A percentile compares a stretch with the other conserved stretches of the same genome.
phyloP scores from a whole-genome alignment of 1,139 yeast genomes.

The Geotrichum restrictum region DNA sequence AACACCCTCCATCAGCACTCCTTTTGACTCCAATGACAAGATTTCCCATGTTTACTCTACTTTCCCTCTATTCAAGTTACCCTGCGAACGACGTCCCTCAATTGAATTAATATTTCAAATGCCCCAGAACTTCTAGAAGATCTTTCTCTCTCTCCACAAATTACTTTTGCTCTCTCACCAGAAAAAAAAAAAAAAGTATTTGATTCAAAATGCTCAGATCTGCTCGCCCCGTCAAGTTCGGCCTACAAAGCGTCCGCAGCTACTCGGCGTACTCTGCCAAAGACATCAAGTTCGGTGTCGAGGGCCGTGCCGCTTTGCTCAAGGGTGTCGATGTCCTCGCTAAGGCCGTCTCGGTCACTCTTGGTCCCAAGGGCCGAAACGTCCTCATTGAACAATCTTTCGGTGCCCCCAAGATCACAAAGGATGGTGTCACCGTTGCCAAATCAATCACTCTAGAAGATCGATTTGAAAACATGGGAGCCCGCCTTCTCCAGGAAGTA shows the following conservation, averaged over 20 bases:
- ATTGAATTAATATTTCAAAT: too few relatives aligned
- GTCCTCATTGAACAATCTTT: conserved; percentile 95
- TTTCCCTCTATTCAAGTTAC: background rate
- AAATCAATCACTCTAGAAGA: conserved; percentile 80
- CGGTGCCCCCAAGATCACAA: conserved; percentile 97
- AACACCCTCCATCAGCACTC: too few relatives aligned
- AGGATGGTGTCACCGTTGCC: conserved; percentile 99
- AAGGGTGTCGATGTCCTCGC: conserved; percentile 96
- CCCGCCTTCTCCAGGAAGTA: conserved; percentile 92
- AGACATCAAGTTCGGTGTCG: conserved; percentile 96
- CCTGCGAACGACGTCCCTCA: background rate
- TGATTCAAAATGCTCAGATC: conserved; percentile 18
- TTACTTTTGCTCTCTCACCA: too few relatives aligned
- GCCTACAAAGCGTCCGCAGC: conserved; percentile 31
- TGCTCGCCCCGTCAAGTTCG: conserved; percentile 23
- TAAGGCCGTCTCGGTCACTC: conserved; percentile 93
- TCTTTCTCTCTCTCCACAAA: too few relatives aligned
- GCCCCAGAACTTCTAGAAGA: too few relatives aligned
- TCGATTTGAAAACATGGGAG: conserved; percentile 96
- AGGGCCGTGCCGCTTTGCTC: conserved; percentile 93
- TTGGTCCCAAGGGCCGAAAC: conserved; percentile 98
- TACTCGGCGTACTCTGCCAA: conserved; percentile 60
- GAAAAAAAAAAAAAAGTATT: too few relatives aligned
- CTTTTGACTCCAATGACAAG: too few relatives aligned
- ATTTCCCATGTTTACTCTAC: too few relatives aligned